Percentiles rank a stretch among this genome's conserved stretches.
These are phyloP conservation scores for Vickermania spadyakhi DNA, from an alignment of 208 protist genomes.

Conservation along the genomic window DNA sequence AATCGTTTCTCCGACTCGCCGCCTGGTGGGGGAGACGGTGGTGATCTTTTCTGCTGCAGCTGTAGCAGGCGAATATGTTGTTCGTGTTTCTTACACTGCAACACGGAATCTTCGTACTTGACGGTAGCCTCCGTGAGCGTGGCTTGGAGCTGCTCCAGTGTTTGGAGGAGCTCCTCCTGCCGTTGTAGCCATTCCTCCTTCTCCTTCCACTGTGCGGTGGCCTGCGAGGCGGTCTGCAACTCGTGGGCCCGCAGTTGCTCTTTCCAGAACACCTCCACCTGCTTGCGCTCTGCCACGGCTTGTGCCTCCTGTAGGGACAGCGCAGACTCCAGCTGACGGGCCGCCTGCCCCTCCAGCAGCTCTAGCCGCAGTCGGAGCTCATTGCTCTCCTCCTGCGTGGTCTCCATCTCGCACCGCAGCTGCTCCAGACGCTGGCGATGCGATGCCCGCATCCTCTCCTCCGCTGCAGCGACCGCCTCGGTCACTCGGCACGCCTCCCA, in stretches of 20 bases:
- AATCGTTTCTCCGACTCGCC: neutral
- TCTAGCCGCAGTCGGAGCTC: slow-evolving; percentile 25
- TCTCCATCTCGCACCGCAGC: neutral
- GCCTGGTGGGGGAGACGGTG: too few species aligned
- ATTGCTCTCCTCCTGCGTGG: neutral
- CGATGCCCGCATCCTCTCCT: neutral
- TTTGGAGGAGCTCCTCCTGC: slow-evolving; percentile 15
- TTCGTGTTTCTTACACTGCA: neutral
- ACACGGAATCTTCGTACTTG: neutral
- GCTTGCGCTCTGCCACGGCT: neutral
- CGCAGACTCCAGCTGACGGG: slow-evolving; percentile 44
- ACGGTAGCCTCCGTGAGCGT: neutral
- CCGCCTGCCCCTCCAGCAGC: slow-evolving; percentile 43
- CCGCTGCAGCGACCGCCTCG: neutral
- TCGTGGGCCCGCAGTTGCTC: neutral
- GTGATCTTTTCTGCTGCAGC: too few species aligned
- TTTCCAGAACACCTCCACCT: neutral
- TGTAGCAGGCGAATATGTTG: neutral
- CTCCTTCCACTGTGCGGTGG: neutral
- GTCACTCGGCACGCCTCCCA: neutral
- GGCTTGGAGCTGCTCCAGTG: slow-evolving; percentile 4
- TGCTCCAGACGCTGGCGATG: neutral
- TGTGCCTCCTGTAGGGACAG: slow-evolving; percentile 48
- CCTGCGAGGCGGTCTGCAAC: neutral
- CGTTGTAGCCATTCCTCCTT: slow-evolving; percentile 3